A percentile compares a stretch with the other conserved stretches of the same genome.
phyloP scores from a whole-genome alignment of 2,329 filamentous ascomycete genomes.

The Fusarium anthophilum region DNA sequence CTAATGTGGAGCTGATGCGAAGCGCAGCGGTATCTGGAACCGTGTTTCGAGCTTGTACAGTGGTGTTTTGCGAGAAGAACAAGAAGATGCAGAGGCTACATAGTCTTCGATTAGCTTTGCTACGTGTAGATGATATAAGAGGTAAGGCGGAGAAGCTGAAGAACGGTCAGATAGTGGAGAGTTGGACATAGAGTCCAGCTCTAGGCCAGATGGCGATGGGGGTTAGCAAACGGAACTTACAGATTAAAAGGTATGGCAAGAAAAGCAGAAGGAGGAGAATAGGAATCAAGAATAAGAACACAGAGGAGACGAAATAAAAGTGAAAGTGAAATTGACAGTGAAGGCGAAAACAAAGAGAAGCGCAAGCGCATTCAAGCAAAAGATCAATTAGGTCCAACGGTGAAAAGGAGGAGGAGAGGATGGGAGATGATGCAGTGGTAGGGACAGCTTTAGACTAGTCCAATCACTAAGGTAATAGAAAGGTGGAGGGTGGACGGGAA shows the following conservation, averaged over 20 bases:
- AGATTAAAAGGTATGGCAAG: conserved; percentile 29
- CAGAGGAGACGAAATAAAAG: conserved; percentile 31
- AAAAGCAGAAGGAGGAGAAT: conserved; percentile 22
- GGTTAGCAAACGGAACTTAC: conserved; percentile 26
- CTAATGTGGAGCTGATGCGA: conserved; percentile 24
- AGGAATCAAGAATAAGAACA: conserved; percentile 19
- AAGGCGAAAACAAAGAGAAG: conserved; percentile 28
- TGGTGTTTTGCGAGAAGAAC: conserved; percentile 17
- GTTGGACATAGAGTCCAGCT: conserved; percentile 20
- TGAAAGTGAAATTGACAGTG: conserved; percentile 12
- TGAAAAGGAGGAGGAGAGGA: conserved; percentile 35
- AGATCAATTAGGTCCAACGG: conserved; percentile 27
- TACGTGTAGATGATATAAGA: background rate
- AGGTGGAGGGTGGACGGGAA: conserved; percentile 26
- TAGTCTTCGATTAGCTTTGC: conserved; percentile 30
- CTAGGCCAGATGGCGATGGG: background rate
- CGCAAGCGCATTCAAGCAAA: conserved; percentile 38
- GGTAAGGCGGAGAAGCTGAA: conserved; percentile 29
- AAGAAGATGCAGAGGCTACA: conserved; percentile 34
- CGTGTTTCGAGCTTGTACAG: conserved; percentile 8
- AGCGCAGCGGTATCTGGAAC: conserved; percentile 8
- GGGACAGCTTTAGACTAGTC: conserved; percentile 2
- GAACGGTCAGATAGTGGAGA: conserved; percentile 36
- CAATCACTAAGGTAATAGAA: conserved; percentile 1
- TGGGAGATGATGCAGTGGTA: conserved; percentile 33